Percentiles rank a stretch among this genome's conserved stretches.
phyloP scores from a whole-genome alignment of 2,329 filamentous ascomycete species.

The Lasiodiplodia gonubiensis region DNA sequence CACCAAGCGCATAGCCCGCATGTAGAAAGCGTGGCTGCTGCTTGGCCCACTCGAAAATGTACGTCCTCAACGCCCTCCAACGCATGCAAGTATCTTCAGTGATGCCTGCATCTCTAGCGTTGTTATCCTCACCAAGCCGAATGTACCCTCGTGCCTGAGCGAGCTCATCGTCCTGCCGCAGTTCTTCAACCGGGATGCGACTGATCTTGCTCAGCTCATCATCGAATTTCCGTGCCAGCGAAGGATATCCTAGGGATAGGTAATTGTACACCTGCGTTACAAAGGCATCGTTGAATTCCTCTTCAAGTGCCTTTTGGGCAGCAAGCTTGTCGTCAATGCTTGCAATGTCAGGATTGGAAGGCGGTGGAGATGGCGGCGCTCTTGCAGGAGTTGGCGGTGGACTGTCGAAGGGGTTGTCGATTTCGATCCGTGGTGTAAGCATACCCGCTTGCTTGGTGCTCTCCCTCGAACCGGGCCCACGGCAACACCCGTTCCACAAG shows the following conservation, averaged over 20 bases:
- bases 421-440: constrained; percentile 54
- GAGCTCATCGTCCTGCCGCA: constrained; percentile 73
- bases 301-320: constrained; percentile 55
- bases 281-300: constrained; percentile 82
- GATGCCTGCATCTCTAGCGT: constrained; percentile 57
- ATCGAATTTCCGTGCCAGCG: constrained; percentile 82
- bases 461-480: constrained; percentile 47
- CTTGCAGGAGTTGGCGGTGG: constrained; percentile 43
- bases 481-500: constrained; percentile 79
- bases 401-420: constrained; percentile 51
- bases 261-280: constrained; percentile 98
- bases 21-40: constrained; percentile 76
- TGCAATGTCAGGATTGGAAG: constrained; percentile 47
- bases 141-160: constrained; percentile 75
- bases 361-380: constrained; percentile 46
- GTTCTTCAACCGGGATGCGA: constrained; percentile 68
- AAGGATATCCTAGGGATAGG: constrained; percentile 88
- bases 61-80: constrained; percentile 83
- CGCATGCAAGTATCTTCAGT: constrained; percentile 65
- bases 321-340: constrained; percentile 50
- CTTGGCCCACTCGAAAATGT: constrained; percentile 87
- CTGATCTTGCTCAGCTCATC: constrained; percentile 84
- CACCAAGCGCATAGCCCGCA: constrained; percentile 38
- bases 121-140: constrained; percentile 55
- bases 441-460: constrained; percentile 55